Evolutionary conservation across 352 stramenopile genomes (phyloP).

Genomic region (Pythium scleroteichum): DNA sequence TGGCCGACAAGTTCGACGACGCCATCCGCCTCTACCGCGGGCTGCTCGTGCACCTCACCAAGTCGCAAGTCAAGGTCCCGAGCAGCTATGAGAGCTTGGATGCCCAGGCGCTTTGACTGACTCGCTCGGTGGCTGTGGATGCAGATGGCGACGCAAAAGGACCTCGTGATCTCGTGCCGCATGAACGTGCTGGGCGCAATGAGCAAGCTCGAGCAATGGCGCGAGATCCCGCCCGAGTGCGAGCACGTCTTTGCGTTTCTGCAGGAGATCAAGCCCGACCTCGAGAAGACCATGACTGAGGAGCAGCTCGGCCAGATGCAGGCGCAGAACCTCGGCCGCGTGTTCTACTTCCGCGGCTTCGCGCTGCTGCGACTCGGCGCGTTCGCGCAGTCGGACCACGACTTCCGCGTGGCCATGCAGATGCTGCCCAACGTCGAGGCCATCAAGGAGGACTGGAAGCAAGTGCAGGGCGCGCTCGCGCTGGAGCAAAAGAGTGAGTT

Average conservation of each 20-base stretch:
- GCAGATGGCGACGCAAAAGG: slow-evolving; percentile 46
- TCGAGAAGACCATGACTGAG: slow-evolving; percentile 24
- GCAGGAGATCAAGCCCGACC: slow-evolving; percentile 39
- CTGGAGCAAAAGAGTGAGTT: slow-evolving; percentile 38
- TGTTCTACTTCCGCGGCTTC: slow-evolving; percentile 67
- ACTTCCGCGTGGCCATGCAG: slow-evolving; percentile 51
- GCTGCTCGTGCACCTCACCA: slow-evolving; percentile 70
- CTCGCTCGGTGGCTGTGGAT: background rate
- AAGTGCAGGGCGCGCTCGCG: slow-evolving; percentile 44
- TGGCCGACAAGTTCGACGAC: slow-evolving; percentile 45
- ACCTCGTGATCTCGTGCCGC: slow-evolving; percentile 66
- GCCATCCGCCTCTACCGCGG: slow-evolving; percentile 66
- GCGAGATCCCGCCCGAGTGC: slow-evolving; percentile 43
- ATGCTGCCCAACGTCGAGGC: slow-evolving; percentile 52
- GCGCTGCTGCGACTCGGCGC: slow-evolving; percentile 47
- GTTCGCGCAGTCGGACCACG: slow-evolving; percentile 41
- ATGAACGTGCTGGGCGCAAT: slow-evolving; percentile 67
- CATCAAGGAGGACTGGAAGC: slow-evolving; percentile 55
- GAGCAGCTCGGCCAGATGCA: slow-evolving; percentile 26
- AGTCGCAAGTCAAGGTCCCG: slow-evolving; percentile 68
- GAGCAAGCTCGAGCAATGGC: slow-evolving; percentile 62
- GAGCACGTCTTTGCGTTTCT: slow-evolving; percentile 51
- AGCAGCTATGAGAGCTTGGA: too few species aligned
- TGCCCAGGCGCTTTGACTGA: too few species aligned
- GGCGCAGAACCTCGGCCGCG: slow-evolving; percentile 44